These are phyloP conservation scores for Lipomyces yamanashiensis DNA, from an alignment of 805 yeast genomes.

Conservation along the genomic window DNA sequence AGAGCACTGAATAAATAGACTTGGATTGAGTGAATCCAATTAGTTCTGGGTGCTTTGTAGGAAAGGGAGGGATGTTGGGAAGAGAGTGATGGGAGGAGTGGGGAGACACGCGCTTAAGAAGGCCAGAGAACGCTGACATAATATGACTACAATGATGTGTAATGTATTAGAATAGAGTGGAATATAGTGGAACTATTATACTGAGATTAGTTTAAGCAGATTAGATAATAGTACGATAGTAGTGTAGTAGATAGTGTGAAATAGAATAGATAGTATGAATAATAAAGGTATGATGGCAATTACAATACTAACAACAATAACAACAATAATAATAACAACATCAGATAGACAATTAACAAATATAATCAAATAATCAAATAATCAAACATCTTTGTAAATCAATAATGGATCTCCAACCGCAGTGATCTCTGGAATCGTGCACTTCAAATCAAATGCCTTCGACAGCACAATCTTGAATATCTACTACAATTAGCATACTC, in stretches of 20 bases:
- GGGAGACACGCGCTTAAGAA: not conserved
- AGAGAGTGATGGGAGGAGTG: not conserved
- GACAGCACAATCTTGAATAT: constrained; percentile 89
- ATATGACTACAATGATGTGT: no score
- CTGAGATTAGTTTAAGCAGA: no score
- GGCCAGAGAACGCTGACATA: no score
- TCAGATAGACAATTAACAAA: not conserved
- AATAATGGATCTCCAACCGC: constrained; percentile 91
- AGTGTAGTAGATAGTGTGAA: no score
- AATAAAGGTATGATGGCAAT: no score
- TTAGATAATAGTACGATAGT: no score
- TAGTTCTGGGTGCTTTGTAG: no score
- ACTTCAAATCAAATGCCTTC: constrained; percentile 83
- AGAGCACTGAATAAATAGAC: no score
- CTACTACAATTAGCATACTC: constrained; percentile 24
- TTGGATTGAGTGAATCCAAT: no score
- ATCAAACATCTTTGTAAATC: constrained; percentile 53
- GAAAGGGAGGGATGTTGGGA: not conserved
- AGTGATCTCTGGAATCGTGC: constrained; percentile 81
- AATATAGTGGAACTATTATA: no score
- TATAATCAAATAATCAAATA: not conserved
- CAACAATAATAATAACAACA: constrained; percentile 5
- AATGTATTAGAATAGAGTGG: no score
- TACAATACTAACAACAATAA: not conserved
- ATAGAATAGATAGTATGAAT: no score